Evolutionary conservation across 148 eudicot genomes (phyloP).

Genomic region (Amaranthus hypochondriacus): DNA sequence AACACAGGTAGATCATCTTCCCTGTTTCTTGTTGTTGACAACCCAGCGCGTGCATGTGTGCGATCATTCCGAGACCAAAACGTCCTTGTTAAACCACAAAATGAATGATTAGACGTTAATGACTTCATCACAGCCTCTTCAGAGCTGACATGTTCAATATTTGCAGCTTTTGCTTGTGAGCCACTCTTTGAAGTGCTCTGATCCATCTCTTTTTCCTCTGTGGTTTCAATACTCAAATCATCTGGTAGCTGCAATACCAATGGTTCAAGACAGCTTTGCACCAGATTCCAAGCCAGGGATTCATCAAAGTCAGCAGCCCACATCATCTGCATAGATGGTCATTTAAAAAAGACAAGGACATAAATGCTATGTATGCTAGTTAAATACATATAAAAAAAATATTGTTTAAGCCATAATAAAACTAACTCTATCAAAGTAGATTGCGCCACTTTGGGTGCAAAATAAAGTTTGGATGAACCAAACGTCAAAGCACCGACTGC

Average conservation of each 20-base stretch:
- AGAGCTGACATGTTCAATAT: conserved; percentile 39
- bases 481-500: not conserved
- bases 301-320: conserved; percentile 99
- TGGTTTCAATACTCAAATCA: conserved; percentile 41
- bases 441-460: not conserved
- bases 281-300: conserved; percentile 53
- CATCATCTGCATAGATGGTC: conserved; percentile 71
- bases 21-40: conserved; percentile 50
- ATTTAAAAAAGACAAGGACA: conserved; percentile 16
- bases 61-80: conserved; percentile 80
- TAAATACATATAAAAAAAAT: not conserved
- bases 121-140: conserved; percentile 55
- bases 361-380: not conserved
- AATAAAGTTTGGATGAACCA: not conserved
- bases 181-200: conserved; percentile 40
- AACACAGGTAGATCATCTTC: conserved; percentile 89
- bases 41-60: conserved; percentile 33
- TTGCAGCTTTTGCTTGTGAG: conserved; percentile 36
- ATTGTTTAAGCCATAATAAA: not conserved
- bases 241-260: conserved; percentile 59
- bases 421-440: not conserved
- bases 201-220: conserved; percentile 49
- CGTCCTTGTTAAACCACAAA: conserved; percentile 82
- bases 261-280: conserved; percentile 69
- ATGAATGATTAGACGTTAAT: conserved; percentile 42